phyloP scores from a whole-genome alignment of 1,139 yeast species.

The Pichia sp. region DNA sequence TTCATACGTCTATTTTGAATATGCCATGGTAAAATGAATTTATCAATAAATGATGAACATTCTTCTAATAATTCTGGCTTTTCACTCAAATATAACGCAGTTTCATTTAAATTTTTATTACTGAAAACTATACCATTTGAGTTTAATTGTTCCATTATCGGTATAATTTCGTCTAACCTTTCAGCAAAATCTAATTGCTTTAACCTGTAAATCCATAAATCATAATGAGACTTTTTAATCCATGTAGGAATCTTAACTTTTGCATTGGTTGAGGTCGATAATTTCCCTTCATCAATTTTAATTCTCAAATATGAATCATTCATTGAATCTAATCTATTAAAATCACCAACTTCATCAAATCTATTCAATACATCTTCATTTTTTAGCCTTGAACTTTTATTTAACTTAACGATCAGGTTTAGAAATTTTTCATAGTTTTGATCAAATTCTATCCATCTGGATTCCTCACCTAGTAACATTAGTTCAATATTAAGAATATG shows the following conservation, averaged over 20 bases:
- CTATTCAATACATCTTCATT: not conserved
- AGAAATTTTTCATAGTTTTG: constrained; percentile 23
- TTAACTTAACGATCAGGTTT: constrained; percentile 13
- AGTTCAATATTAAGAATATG: constrained; percentile 24
- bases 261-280: constrained; percentile 6
- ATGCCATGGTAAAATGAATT: constrained; percentile 35
- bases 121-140: constrained; percentile 33
- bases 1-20: constrained; percentile 14
- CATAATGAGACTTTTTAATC: constrained; percentile 19
- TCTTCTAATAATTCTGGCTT: constrained; percentile 24
- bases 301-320: constrained; percentile 5
- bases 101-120: constrained; percentile 35
- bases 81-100: constrained; percentile 30
- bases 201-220: constrained; percentile 26
- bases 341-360: constrained; percentile 1
- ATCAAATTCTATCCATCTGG: constrained; percentile 28
- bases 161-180: constrained; percentile 25
- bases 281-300: constrained; percentile 14
- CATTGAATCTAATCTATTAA: constrained; percentile 3
- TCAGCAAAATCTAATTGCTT: constrained; percentile 21
- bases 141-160: constrained; percentile 28
- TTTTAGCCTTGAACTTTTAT: constrained; percentile 14
- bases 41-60: constrained; percentile 35
- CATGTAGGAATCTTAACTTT: constrained; percentile 18
- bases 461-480: constrained; percentile 25